phyloP scores from a whole-genome alignment of 2,329 filamentous ascomycete genomes.

The Neofusicoccum parvum region DNA sequence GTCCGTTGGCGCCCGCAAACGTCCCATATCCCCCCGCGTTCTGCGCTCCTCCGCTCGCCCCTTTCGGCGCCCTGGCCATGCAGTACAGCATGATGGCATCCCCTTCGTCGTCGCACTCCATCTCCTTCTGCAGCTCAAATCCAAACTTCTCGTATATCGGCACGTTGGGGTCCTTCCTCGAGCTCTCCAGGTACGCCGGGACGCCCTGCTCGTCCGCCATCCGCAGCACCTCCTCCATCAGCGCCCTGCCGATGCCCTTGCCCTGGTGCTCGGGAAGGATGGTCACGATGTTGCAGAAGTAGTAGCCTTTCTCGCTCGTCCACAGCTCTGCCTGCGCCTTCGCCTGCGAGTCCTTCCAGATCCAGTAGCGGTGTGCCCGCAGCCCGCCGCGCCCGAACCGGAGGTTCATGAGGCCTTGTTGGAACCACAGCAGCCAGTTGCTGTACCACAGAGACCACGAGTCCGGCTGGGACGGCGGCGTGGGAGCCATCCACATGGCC shows the following conservation, averaged over 20 bases:
- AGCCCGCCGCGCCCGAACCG: constrained; percentile 70
- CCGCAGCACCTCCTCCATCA: constrained; percentile 66
- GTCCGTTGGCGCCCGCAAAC: neutral
- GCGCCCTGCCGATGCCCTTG: constrained; percentile 64
- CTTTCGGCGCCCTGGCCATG: constrained; percentile 46
- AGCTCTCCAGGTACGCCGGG: constrained; percentile 72
- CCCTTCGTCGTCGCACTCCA: constrained; percentile 67
- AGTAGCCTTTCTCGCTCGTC: constrained; percentile 68
- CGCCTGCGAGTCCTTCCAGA: constrained; percentile 70
- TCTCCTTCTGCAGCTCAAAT: constrained; percentile 65
- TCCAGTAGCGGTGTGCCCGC: constrained; percentile 68
- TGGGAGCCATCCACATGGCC: constrained; percentile 71
- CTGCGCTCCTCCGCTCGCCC: neutral
- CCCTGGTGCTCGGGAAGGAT: constrained; percentile 67
- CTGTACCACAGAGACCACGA: constrained; percentile 66
- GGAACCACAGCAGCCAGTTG: constrained; percentile 66
- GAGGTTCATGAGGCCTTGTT: constrained; percentile 68
- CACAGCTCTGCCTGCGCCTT: constrained; percentile 64
- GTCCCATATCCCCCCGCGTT: neutral
- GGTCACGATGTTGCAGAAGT: constrained; percentile 76
- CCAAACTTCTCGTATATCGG: constrained; percentile 71
- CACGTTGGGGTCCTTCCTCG: constrained; percentile 67
- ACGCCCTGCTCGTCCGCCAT: constrained; percentile 65
- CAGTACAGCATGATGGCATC: constrained; percentile 51
- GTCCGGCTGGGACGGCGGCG: constrained; percentile 48